A percentile compares a stretch with the other conserved stretches of the same genome.
Conservation (phyloP, 306 rosid species). For the Castanea mollissima region DNA sequence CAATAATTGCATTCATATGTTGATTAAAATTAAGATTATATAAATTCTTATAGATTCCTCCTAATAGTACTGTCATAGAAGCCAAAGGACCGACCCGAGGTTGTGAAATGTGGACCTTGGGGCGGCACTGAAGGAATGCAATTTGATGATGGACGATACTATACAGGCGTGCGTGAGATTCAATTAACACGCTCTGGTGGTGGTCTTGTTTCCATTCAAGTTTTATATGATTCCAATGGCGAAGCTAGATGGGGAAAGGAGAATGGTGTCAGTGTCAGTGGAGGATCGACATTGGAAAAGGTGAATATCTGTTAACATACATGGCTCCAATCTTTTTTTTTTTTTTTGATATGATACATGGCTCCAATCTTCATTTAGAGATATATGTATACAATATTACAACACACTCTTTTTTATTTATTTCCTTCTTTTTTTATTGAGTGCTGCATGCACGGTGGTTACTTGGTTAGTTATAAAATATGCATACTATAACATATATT, state of each 20-base stretch:
- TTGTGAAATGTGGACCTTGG: conserved; percentile 70
- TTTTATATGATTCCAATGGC: conserved; percentile 62
- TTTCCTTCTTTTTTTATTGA: not conserved
- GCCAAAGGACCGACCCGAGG: conserved; percentile 32
- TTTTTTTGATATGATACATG: no score
- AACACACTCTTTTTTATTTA: no score
- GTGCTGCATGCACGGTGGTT: no score
- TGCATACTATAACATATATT: no score
- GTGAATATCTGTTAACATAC: no score
- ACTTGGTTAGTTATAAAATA: no score
- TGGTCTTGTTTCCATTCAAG: conserved; percentile 65
- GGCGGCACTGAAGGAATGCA: conserved; percentile 64
- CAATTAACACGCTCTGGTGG: conserved; percentile 49
- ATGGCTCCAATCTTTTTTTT: no score
- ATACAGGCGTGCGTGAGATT: conserved; percentile 63
- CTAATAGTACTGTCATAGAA: no score
- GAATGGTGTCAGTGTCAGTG: conserved; percentile 68
- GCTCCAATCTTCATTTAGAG: no score
- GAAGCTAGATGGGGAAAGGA: conserved; percentile 52
- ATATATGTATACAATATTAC: no score
- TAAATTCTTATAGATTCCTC: conserved; percentile 17
- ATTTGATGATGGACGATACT: conserved; percentile 66
- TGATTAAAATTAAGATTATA: no score
- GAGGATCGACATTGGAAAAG: conserved; percentile 48
- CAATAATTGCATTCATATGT: no score